Base-by-base conservation (phyloP, 176 grass and related monocot species). In the Raddia distichophylla region DNA sequence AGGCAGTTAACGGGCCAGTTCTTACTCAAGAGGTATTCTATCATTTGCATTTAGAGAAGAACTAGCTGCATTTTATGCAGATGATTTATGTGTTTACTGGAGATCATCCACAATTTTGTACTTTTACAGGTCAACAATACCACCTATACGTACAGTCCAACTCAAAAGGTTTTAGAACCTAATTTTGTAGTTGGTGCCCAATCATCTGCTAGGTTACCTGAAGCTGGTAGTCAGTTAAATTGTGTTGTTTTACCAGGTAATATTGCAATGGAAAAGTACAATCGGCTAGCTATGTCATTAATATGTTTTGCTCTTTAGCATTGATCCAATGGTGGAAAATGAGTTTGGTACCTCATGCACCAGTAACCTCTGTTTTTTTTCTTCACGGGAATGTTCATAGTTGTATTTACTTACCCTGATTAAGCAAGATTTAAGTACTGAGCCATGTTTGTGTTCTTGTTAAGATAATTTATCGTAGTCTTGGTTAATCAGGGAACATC, bases 121-220 rank as follows among this genome's bases (percentile, higher is more conserved):
- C 84, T 80, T 87, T 86, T 93, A 89, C 86, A 98, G 95, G 90
- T 90, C 77, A 83, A 95, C 86, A 91, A 86, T 89, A 82, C 75
- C 40, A 87, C 77, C 81, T 79, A 76, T 86, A 52, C 81, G 74
- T 82, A 85, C 84, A 76, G 75, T 85, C 75, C 80, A 77, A 75
- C 83, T 78, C 77, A 87, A 80, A 86, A 89, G 80, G 83, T 87
- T 86, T 64, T 78, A 87, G 77, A 87, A 84, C 83, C 90, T 56
- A 89, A 80, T 87, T 81, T 94, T 89, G 79, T 89, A 83, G 80
- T 76, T 79, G 82, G 73, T 83, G 70, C 72, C 56, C 71, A 80
- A 67, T 87, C 88, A 15, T 60, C 76, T 40, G 60, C 88, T 90
- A 91, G 79, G 86, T 88, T 98, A 71, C 82, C 88, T 76, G 84